phyloP scores from a whole-genome alignment of 2,329 filamentous ascomycete species.

The Alternaria arbusti region DNA sequence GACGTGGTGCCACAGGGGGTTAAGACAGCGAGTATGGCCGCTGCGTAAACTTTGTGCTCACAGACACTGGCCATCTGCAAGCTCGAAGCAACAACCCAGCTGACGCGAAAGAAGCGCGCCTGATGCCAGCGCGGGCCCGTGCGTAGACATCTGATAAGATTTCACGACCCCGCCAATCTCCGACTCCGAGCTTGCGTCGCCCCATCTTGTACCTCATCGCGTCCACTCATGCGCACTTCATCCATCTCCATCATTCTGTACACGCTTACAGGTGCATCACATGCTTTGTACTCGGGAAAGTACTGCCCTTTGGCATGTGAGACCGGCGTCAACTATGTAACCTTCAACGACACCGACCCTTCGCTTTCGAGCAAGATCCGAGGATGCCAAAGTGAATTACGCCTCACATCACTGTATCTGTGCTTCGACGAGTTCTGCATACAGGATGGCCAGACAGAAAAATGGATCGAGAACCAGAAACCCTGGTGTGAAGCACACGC shows the following conservation, averaged over 20 bases:
- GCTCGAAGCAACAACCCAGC: neutral
- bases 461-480: constrained; percentile 26
- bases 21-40: neutral
- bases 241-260: constrained; percentile 10
- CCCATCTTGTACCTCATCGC: constrained; percentile 7
- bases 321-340: constrained; percentile 35
- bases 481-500: constrained; percentile 31
- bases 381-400: constrained; percentile 34
- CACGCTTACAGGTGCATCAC: constrained; percentile 10
- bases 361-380: constrained; percentile 34
- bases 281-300: constrained; percentile 25
- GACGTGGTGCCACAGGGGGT: neutral
- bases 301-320: constrained; percentile 42
- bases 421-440: constrained; percentile 37
- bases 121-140: constrained; percentile 2
- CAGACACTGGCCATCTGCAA: neutral
- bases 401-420: constrained; percentile 36
- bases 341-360: constrained; percentile 41
- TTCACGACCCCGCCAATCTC: constrained; percentile 22
- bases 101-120: neutral
- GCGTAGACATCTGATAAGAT: constrained; percentile 31
- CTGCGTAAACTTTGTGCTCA: neutral
- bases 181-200: constrained; percentile 18
- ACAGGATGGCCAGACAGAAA: constrained; percentile 14
- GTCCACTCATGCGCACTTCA: constrained; percentile 25